These are phyloP conservation scores for Exophiala viscosa DNA, from an alignment of 2,329 filamentous ascomycete species.

Conservation along the genomic window DNA sequence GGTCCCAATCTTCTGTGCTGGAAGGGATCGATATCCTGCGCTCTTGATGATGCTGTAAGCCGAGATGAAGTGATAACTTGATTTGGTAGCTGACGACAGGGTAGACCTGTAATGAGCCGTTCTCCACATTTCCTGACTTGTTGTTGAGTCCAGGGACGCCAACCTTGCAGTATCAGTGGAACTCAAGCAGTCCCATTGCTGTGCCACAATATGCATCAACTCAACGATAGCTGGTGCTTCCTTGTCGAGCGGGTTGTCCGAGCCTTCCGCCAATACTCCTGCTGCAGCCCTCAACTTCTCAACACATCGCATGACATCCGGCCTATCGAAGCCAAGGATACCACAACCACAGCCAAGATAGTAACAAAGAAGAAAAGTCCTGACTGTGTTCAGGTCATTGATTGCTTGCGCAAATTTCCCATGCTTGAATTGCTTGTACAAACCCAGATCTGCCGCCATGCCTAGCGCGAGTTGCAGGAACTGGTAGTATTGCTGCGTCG, in stretches of 20 bases:
- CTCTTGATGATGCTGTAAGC: constrained; percentile 14
- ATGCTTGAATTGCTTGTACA: constrained; percentile 5
- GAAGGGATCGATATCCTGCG: not conserved
- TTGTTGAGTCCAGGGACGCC: not conserved
- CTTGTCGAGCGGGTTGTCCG: constrained; percentile 1
- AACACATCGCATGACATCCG: constrained; percentile 16
- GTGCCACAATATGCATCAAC: constrained; percentile 7
- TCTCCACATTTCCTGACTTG: constrained; percentile 1
- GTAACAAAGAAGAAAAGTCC: constrained; percentile 18
- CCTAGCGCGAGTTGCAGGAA: constrained; percentile 34
- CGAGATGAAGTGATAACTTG: constrained; percentile 12
- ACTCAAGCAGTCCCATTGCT: not conserved
- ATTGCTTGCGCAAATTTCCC: not conserved
- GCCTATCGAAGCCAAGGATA: constrained; percentile 18
- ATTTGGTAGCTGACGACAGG: not conserved
- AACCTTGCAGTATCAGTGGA: not conserved
- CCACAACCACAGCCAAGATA: constrained; percentile 15
- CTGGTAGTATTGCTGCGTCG: constrained; percentile 33
- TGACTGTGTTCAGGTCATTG: constrained; percentile 1
- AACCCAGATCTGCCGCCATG: constrained; percentile 32
- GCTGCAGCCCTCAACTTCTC: constrained; percentile 8
- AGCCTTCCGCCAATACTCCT: not conserved
- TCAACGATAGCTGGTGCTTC: constrained; percentile 7
- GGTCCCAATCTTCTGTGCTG: not conserved
- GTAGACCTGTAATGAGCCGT: not conserved